Conservation (phyloP, 2,329 filamentous ascomycete species). For the Pseudogymnoascus sp. region DNA sequence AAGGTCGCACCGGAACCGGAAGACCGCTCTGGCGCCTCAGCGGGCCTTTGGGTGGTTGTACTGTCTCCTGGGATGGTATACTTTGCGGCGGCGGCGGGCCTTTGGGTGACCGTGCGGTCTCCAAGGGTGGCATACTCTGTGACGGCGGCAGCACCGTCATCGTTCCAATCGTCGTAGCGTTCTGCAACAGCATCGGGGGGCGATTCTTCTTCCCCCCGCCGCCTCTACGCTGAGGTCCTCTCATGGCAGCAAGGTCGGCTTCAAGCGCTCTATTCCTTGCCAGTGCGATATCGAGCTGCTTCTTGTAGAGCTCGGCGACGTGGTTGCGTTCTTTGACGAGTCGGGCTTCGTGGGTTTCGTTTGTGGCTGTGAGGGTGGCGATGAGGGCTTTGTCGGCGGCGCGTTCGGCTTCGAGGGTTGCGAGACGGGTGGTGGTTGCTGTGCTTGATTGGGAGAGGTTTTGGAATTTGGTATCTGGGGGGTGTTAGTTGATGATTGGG, state of each 20-base stretch:
- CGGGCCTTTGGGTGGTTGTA: slow-evolving; percentile 17
- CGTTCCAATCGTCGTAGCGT: neutral
- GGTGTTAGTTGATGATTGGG: neutral
- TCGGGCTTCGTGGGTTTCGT: slow-evolving; percentile 17
- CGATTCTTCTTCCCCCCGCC: slow-evolving; percentile 14
- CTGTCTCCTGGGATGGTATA: slow-evolving; percentile 14
- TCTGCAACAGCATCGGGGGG: slow-evolving; percentile 10
- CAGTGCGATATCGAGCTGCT: slow-evolving; percentile 16
- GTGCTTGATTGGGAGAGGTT: slow-evolving; percentile 13
- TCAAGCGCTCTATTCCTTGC: slow-evolving; percentile 14
- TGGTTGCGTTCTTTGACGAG: slow-evolving; percentile 20
- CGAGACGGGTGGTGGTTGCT: slow-evolving; percentile 3
- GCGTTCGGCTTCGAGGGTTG: slow-evolving; percentile 15
- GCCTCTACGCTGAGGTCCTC: slow-evolving; percentile 14
- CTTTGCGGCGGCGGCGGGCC: neutral
- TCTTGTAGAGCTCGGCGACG: slow-evolving; percentile 18
- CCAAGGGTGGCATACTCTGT: too few species aligned
- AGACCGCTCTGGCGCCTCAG: slow-evolving; percentile 15
- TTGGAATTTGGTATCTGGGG: slow-evolving; percentile 19
- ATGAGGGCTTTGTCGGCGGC: slow-evolving; percentile 17
- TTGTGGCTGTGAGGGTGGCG: slow-evolving; percentile 15
- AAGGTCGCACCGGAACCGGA: slow-evolving; percentile 17
- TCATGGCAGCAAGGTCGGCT: slow-evolving; percentile 6
- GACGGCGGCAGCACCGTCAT: neutral
- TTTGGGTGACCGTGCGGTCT: too few species aligned